Conservation (phyloP, 2,329 filamentous ascomycete genomes). For the Shiraia sp. region DNA sequence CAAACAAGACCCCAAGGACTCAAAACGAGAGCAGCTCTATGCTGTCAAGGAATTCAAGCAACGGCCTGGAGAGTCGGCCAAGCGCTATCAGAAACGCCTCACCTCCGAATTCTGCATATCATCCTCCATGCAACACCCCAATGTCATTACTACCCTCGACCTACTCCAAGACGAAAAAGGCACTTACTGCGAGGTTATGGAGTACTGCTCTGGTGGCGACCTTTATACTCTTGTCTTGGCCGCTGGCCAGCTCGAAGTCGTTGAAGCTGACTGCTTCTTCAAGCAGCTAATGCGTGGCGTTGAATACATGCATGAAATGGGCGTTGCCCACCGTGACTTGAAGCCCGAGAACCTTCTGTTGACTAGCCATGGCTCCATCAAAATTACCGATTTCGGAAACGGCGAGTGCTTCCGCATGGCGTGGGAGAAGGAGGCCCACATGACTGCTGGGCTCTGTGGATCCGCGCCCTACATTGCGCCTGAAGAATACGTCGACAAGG, state of each 20-base stretch:
- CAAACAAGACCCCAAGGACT: slow-evolving; percentile 83
- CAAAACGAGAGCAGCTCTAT: slow-evolving; percentile 82
- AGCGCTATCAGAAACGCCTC: slow-evolving; percentile 96
- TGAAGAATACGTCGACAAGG: slow-evolving; percentile 91
- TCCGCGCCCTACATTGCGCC: slow-evolving; percentile 97
- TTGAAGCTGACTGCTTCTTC: slow-evolving; percentile 97
- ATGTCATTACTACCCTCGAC: slow-evolving; percentile 97
- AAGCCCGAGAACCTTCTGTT: slow-evolving; percentile 96
- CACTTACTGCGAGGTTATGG: slow-evolving; percentile 99
- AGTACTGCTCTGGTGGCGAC: slow-evolving; percentile 96
- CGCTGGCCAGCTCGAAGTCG: slow-evolving; percentile 86
- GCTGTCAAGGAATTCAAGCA: slow-evolving; percentile 98
- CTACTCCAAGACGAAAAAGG: slow-evolving; percentile 94
- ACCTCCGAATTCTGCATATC: slow-evolving; percentile 99
- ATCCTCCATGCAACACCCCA: slow-evolving; percentile 92
- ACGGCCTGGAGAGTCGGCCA: slow-evolving; percentile 89
- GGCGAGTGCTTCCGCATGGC: slow-evolving; percentile 99
- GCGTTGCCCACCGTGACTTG: slow-evolving; percentile 92
- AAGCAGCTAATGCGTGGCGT: slow-evolving; percentile 99
- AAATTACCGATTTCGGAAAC: slow-evolving; percentile 98
- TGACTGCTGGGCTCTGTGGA: slow-evolving; percentile 95
- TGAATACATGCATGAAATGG: slow-evolving; percentile 99
- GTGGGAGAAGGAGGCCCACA: slow-evolving; percentile 97
- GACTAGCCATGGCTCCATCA: slow-evolving; percentile 88
- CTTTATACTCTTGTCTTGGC: slow-evolving; percentile 91